A percentile compares a stretch with the other conserved stretches of the same genome.
These are phyloP conservation scores for Waltergamsia citrina DNA, from an alignment of 2,329 filamentous ascomycete species.

Conservation along the genomic window DNA sequence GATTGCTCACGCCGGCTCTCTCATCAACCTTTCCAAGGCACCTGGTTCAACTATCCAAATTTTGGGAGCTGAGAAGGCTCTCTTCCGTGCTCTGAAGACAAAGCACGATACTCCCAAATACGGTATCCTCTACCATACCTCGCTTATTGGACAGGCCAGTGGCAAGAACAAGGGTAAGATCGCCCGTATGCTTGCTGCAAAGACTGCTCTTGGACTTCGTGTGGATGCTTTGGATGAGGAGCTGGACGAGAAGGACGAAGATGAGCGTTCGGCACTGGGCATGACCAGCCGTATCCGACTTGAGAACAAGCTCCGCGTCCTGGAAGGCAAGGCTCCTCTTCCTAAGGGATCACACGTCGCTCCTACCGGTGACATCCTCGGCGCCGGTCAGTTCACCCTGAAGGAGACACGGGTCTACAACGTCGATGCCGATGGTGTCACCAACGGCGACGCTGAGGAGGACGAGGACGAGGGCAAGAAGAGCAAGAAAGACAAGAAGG, in stretches of 20 bases:
- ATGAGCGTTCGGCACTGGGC: conserved; percentile 78
- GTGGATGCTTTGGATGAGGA: conserved; percentile 68
- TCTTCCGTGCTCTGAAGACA: conserved; percentile 97
- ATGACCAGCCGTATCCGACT: conserved; percentile 62
- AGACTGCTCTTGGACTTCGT: conserved; percentile 85
- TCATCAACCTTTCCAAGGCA: conserved; percentile 91
- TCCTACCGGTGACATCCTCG: conserved; percentile 56
- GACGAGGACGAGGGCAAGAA: conserved; percentile 24
- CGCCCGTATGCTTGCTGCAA: conserved; percentile 88
- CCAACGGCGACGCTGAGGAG: conserved; percentile 42
- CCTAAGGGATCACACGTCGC: conserved; percentile 66
- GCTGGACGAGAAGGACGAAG: conserved; percentile 50
- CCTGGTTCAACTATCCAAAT: conserved; percentile 96
- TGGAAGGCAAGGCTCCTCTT: conserved; percentile 86
- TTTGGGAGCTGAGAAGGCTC: conserved; percentile 93
- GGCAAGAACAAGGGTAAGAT: conserved; percentile 99
- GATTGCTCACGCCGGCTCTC: conserved; percentile 87
- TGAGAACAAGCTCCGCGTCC: conserved; percentile 62
- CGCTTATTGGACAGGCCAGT: conserved; percentile 90
- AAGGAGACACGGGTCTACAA: conserved; percentile 95
- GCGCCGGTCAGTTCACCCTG: conserved; percentile 75
- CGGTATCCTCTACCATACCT: conserved; percentile 87
- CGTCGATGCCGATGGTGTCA: conserved; percentile 79
- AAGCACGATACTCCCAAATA: conserved; percentile 99
- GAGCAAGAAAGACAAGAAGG: conserved; percentile 30